Base-by-base conservation (phyloP, 139 green algal genomes). In the Yamagishiella unicocca region DNA sequence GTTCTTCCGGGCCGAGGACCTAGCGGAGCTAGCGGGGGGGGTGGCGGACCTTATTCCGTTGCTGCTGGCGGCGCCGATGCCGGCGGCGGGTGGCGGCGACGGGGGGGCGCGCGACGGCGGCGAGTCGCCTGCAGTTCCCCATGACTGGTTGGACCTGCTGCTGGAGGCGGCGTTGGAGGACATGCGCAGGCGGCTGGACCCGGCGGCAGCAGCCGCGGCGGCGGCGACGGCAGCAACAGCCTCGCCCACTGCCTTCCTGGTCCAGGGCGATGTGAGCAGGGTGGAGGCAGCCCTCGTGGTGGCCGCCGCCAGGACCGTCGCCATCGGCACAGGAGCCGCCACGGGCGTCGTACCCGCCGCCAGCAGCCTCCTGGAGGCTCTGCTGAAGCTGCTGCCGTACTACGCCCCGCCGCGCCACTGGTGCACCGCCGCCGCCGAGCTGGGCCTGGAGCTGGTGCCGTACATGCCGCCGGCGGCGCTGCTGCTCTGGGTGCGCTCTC, bases 381-480 rank as follows among this genome's bases (percentile, higher is more conserved):
- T 82, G 17, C 22, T 50, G 12, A 19, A 24, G 45, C 50, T 82
- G 31, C 22, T 27, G 31, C 43, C 72, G 72, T 80, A 62, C 43
- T 80, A 62, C 43, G 24, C 42, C 4, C 72, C 43, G 43, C 72
- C 72, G 22, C 42, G 72, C 17, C 43, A 31, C n/a, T 62, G 72
- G 43, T 62, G 43, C 43, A 42, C n/a, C 10, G 72, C 43, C 72
- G 72, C 29, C 72, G 72, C 72, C 31, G 43, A 2, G 8, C 1
- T 42, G 22, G 72, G 72, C 24, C 70, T 78, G 72, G 72, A 62
- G 22, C 29, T 64, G 45, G 43, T 80, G 72, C 72, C 72, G 25
- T 62, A 62, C 72, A 64, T 62, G 72, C 72, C 24, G n/a, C 72
- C 31, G 72, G 62, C 72, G 43, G 42, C 42, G 43, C 72, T 62